Percentiles rank a stretch among this genome's conserved stretches.
Evolutionary conservation across 495 filamentous ascomycete genomes (phyloP).

Genomic region (Polyplosphaeria fusca): DNA sequence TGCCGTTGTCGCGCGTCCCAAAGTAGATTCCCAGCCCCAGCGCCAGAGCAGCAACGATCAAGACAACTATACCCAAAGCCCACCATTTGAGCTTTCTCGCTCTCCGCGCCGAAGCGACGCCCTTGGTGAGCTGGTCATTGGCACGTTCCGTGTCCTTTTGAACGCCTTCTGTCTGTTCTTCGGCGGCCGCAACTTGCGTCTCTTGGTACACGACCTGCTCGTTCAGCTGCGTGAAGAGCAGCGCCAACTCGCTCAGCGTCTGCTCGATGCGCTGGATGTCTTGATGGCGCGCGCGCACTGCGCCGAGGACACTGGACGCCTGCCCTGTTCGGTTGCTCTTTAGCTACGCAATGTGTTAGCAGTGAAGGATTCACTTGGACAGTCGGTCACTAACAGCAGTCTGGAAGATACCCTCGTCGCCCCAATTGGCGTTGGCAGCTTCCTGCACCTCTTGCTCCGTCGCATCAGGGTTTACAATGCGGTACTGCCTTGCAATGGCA

Average conservation of each 20-base stretch:
- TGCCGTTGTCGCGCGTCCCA: slow-evolving; percentile 27
- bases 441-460: slow-evolving; percentile 60
- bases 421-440: slow-evolving; percentile 65
- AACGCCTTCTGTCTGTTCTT: slow-evolving; percentile 55
- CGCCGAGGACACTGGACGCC: slow-evolving; percentile 63
- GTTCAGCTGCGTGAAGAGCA: slow-evolving; percentile 65
- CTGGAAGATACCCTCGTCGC: slow-evolving; percentile 73
- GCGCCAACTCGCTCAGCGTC: slow-evolving; percentile 61
- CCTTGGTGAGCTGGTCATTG: slow-evolving; percentile 60
- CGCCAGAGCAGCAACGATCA: slow-evolving; percentile 47
- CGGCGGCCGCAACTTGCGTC: slow-evolving; percentile 51
- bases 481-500: slow-evolving; percentile 69
- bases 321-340: slow-evolving; percentile 63
- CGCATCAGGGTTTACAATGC: slow-evolving; percentile 72
- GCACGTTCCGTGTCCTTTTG: slow-evolving; percentile 56
- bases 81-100: slow-evolving; percentile 70
- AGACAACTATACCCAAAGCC: slow-evolving; percentile 54
- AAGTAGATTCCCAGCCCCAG: slow-evolving; percentile 45
- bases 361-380: background rate
- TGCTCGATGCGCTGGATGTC: slow-evolving; percentile 70
- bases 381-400: slow-evolving; percentile 55
- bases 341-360: slow-evolving; percentile 48
- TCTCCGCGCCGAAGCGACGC: slow-evolving; percentile 55
- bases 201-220: slow-evolving; percentile 64
- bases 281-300: slow-evolving; percentile 71